Evolutionary conservation across 176 grass and related monocot species (phyloP).

Genomic region (Avena atlantica): DNA sequence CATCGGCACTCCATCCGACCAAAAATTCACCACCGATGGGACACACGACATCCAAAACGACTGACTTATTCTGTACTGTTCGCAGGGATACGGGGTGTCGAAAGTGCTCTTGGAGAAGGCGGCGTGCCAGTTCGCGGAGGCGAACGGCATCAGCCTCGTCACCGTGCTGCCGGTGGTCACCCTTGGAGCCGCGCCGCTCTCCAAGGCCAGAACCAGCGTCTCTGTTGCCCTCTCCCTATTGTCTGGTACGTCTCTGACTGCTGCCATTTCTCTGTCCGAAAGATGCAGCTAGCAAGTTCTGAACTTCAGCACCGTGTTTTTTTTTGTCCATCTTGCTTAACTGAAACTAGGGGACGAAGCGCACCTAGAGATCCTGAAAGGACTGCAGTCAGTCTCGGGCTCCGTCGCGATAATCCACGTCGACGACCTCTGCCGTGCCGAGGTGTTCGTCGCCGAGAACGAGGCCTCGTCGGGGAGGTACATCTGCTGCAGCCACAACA

Average conservation of each 20-base stretch:
- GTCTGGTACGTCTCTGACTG: slow-evolving; percentile 12
- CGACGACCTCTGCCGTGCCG: slow-evolving; percentile 46
- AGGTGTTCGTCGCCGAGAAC: slow-evolving; percentile 49
- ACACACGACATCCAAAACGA: too few relatives aligned
- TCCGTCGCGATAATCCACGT: slow-evolving; percentile 37
- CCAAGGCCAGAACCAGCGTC: slow-evolving; percentile 36
- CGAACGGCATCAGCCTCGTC: slow-evolving; percentile 42
- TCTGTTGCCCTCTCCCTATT: slow-evolving; percentile 25
- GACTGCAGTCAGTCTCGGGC: neutral
- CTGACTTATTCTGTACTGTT: too few relatives aligned
- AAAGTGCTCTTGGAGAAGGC: slow-evolving; percentile 48
- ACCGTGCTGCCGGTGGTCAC: slow-evolving; percentile 45
- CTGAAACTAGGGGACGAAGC: neutral
- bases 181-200: slow-evolving; percentile 25
- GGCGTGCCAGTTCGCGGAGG: slow-evolving; percentile 27
- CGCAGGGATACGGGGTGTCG: slow-evolving; percentile 41
- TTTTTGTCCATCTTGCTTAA: too few relatives aligned
- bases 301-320: too few relatives aligned
- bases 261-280: neutral
- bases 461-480: slow-evolving; percentile 39
- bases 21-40: neutral
- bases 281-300: neutral
- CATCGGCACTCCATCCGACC: too few relatives aligned
- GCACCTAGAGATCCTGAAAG: neutral
- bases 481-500: slow-evolving; percentile 43